A percentile compares a stretch with the other conserved stretches of the same genome.
Evolutionary conservation across 1,139 yeast genomes (phyloP).

Genomic region (Yamadazyma friedrichii): DNA sequence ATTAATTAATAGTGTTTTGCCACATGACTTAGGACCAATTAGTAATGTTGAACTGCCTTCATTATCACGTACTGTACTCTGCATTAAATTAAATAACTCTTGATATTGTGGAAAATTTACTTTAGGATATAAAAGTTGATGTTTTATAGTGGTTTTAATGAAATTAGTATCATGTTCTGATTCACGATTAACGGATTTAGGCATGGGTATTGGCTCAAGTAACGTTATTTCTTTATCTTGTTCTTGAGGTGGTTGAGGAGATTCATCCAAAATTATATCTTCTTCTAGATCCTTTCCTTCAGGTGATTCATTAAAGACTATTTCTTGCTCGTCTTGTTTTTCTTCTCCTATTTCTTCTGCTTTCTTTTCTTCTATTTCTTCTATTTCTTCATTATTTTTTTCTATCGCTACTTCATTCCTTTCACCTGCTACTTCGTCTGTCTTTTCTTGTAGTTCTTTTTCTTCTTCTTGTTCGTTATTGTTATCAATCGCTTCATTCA

Average conservation of each 20-base stretch:
- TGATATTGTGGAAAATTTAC: conserved; percentile 5
- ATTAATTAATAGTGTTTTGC: conserved; percentile 68
- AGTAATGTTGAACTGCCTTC: conserved; percentile 83
- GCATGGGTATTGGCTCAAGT: not conserved
- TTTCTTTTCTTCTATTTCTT: not conserved
- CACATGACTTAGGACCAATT: conserved; percentile 79
- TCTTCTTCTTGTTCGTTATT: not conserved
- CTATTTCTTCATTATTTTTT: not conserved
- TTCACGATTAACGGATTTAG: not conserved
- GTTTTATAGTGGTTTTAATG: conserved; percentile 4
- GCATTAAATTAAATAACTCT: conserved; percentile 28
- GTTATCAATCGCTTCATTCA: too few relatives aligned
- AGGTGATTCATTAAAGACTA: too few relatives aligned
- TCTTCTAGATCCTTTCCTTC: not conserved
- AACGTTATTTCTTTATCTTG: too few relatives aligned
- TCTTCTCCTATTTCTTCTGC: not conserved
- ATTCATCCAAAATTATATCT: too few relatives aligned
- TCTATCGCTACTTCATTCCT: too few relatives aligned
- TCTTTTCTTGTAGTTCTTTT: not conserved
- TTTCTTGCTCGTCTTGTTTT: not conserved
- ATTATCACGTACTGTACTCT: conserved; percentile 62
- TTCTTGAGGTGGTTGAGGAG: too few relatives aligned
- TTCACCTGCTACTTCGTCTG: not conserved
- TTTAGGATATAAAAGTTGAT: conserved; percentile 1
- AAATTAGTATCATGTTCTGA: conserved; percentile 4